Evolutionary conservation across 208 protist species (phyloP).

Genomic region (Trypanosomatidae sp.): DNA sequence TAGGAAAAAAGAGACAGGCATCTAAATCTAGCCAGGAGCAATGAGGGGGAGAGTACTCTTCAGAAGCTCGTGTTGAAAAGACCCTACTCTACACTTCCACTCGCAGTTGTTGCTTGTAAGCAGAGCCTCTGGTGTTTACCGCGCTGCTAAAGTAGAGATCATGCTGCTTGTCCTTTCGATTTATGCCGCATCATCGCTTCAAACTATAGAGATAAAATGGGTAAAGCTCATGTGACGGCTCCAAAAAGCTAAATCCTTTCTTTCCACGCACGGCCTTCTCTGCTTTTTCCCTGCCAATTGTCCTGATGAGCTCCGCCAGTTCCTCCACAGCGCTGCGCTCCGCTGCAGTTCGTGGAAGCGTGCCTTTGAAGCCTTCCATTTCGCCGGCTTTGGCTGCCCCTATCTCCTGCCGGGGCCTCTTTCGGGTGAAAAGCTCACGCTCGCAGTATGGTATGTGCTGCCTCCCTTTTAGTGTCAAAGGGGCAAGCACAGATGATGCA

Average conservation of each 20-base stretch:
- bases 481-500: conserved; percentile 50
- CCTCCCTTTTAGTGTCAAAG: conserved; percentile 40
- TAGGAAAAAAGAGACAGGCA: not conserved
- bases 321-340: conserved; percentile 68
- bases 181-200: conserved; percentile 6
- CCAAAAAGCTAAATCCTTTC: conserved; percentile 83
- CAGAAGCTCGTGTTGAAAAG: not conserved
- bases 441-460: conserved; percentile 52
- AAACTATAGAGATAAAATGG: conserved; percentile 75
- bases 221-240: conserved; percentile 59
- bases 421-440: conserved; percentile 38
- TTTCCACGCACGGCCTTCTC: conserved; percentile 66
- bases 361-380: conserved; percentile 40
- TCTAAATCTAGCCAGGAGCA: not conserved
- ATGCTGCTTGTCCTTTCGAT: conserved; percentile 5
- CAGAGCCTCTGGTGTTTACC: not conserved
- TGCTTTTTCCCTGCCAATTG: conserved; percentile 64
- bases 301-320: conserved; percentile 58
- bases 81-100: not conserved
- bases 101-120: not conserved
- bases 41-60: not conserved
- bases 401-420: conserved; percentile 30
- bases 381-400: conserved; percentile 13
- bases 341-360: conserved; percentile 36
- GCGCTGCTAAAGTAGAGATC: not conserved